These are phyloP conservation scores for Smittium culicis DNA, from an alignment of 371 early-diverging fungal genomes.

Conservation along the genomic window DNA sequence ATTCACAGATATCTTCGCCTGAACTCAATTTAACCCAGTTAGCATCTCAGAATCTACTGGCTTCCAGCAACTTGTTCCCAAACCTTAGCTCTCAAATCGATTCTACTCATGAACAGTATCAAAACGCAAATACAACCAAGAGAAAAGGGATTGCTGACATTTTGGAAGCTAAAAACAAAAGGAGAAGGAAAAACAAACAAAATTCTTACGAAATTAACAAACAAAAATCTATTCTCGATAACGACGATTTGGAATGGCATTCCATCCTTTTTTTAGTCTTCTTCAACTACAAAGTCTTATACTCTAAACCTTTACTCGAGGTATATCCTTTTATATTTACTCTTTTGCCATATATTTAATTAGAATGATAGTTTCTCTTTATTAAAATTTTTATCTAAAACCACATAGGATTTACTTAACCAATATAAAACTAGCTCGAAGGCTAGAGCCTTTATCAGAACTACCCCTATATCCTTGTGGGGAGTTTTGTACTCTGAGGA, in stretches of 20 bases:
- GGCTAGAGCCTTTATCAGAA: background rate
- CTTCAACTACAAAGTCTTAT: background rate
- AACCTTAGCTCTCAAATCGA: background rate
- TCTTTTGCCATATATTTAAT: too few relatives aligned
- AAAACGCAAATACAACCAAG: background rate
- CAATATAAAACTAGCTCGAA: background rate
- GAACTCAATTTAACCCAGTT: background rate
- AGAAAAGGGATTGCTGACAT: background rate
- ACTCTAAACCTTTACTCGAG: background rate
- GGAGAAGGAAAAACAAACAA: too few relatives aligned
- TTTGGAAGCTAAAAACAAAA: background rate
- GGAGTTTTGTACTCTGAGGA: background rate
- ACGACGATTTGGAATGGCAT: background rate
- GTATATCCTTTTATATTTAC: background rate
- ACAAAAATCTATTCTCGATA: background rate
- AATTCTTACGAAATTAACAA: too few relatives aligned
- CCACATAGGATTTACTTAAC: background rate
- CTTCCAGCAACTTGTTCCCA: background rate
- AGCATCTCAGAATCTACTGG: background rate
- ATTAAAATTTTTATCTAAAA: too few relatives aligned
- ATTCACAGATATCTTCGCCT: background rate
- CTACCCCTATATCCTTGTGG: constrained; percentile 1
- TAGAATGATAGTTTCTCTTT: too few relatives aligned
- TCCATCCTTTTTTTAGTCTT: background rate
- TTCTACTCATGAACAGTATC: background rate